Percentiles rank a stretch among this genome's conserved stretches.
phyloP scores from a whole-genome alignment of 371 early-diverging fungal genomes.

The Syncephalastrum racemosum region DNA sequence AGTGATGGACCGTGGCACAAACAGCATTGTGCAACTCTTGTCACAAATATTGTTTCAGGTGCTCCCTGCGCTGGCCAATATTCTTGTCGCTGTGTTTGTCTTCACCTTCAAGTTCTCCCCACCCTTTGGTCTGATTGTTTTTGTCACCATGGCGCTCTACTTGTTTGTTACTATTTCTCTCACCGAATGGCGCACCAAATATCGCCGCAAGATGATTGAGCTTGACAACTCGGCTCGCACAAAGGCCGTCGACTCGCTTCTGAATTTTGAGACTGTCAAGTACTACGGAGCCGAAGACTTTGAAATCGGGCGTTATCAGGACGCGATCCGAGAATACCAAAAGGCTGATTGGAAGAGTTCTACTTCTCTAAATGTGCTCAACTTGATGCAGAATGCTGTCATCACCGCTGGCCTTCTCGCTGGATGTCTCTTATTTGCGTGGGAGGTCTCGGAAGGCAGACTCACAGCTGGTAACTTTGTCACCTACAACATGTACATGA shows the following conservation, averaged over 20 bases:
- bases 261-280: slow-evolving; percentile 97
- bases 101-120: slow-evolving; percentile 74
- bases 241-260: slow-evolving; percentile 87
- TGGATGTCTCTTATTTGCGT: slow-evolving; percentile 77
- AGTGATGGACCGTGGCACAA: slow-evolving; percentile 88
- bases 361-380: slow-evolving; percentile 75
- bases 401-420: slow-evolving; percentile 80
- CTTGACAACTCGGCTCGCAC: slow-evolving; percentile 75
- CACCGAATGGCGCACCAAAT: slow-evolving; percentile 92
- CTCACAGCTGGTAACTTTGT: slow-evolving; percentile 88
- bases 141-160: slow-evolving; percentile 86
- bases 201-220: slow-evolving; percentile 74
- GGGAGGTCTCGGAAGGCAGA: slow-evolving; percentile 68
- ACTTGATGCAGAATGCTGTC: slow-evolving; percentile 81
- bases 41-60: slow-evolving; percentile 87
- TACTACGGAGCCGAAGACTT: slow-evolving; percentile 78
- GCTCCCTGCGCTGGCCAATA: slow-evolving; percentile 85
- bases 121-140: slow-evolving; percentile 80
- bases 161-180: slow-evolving; percentile 79
- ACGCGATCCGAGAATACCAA: slow-evolving; percentile 78
- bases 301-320: slow-evolving; percentile 77
- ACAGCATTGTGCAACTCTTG: slow-evolving; percentile 76
- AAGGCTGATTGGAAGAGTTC: slow-evolving; percentile 76
- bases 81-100: slow-evolving; percentile 74
- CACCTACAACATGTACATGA: slow-evolving; percentile 80